Evolutionary conservation across 2,329 filamentous ascomycete genomes (phyloP), one percentile per base, ranked within the genome.

Genomic region (Pseudopithomyces maydicus): DNA sequence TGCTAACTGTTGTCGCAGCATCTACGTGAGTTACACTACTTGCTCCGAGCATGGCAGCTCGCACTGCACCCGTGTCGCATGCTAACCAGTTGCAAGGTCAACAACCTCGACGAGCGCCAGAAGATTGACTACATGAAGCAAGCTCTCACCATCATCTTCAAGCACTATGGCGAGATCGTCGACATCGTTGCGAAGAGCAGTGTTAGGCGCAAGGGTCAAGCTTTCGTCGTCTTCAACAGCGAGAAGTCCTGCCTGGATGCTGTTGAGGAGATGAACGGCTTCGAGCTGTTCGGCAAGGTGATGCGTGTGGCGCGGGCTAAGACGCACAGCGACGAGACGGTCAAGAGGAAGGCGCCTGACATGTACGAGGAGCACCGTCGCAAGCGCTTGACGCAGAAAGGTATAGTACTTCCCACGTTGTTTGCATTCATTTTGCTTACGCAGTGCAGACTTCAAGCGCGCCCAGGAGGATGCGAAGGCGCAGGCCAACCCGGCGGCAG

Each of bases 41-140:
- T 55, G 47, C 56, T 44, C 52, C 47, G 56, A 61, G 56, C 60
- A 56, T 56, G n/a, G 57, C 57, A 48, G 39, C 51, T 58, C 65
- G 61, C 64, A 68, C 65, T 68, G 62, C 61, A 63, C 60, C 42
- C 35, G 59, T 64, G 61, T 60, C 62, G 55, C 57, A 53, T 60
- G 58, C 64, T 69, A 54, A 68, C 61, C 4, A 5, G 43, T 33
- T 44, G 54, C 26, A 66, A 85, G 80, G 80, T 85, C 62, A 90
- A 89, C 69, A 97, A 97, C 75, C 87, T 99, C 57, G 91, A 97
- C 78, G 95, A 98, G 82, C 88, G 90, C 72, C 88, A 96, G 77
- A 97, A 96, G 76, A 83, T 91, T 56, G 89, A 92, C 33, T 79
- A 86, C 10, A 82, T 98, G 52, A 90, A 88, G 63, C 85, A 89